Percentiles rank a stretch among this genome's conserved stretches.
phyloP scores from a whole-genome alignment of 108 stramenopile species.

The Chaetoceros muelleri region DNA sequence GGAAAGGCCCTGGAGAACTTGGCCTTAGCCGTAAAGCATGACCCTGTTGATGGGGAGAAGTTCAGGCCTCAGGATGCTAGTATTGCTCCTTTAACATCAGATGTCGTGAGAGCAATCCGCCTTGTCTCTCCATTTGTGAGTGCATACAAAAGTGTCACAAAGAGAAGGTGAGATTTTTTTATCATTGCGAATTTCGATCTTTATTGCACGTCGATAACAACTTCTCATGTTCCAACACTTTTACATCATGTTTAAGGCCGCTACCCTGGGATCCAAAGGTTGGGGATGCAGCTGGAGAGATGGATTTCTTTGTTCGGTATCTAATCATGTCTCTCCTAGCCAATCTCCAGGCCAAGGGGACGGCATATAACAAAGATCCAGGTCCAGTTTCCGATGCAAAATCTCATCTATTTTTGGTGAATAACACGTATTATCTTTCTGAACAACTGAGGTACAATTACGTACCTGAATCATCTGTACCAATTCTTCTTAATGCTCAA shows the following conservation, averaged over 20 bases:
- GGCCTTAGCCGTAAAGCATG: constrained; percentile 72
- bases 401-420: constrained; percentile 74
- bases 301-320: constrained; percentile 70
- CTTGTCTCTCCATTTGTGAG: constrained; percentile 67
- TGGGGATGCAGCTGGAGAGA: constrained; percentile 72
- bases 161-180: constrained; percentile 18
- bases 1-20: constrained; percentile 76
- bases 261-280: constrained; percentile 80
- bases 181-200: background rate
- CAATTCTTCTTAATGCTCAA: background rate
- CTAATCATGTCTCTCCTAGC: constrained; percentile 66
- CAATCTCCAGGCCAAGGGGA: constrained; percentile 59
- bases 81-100: constrained; percentile 54
- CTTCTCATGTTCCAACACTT: background rate
- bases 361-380: constrained; percentile 55
- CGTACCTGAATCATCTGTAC: background rate
- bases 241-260: constrained; percentile 7
- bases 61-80: constrained; percentile 68
- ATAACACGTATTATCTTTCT: constrained; percentile 70
- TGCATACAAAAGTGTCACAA: constrained; percentile 77
- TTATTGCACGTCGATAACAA: background rate
- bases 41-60: constrained; percentile 54
- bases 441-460: constrained; percentile 50
- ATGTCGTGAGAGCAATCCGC: constrained; percentile 73
- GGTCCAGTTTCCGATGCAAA: constrained; percentile 32